Percentiles rank a stretch among this genome's conserved stretches.
Evolutionary conservation across 768 basidiomycete species (phyloP).

Genomic region (Xanthoconium purpureum): DNA sequence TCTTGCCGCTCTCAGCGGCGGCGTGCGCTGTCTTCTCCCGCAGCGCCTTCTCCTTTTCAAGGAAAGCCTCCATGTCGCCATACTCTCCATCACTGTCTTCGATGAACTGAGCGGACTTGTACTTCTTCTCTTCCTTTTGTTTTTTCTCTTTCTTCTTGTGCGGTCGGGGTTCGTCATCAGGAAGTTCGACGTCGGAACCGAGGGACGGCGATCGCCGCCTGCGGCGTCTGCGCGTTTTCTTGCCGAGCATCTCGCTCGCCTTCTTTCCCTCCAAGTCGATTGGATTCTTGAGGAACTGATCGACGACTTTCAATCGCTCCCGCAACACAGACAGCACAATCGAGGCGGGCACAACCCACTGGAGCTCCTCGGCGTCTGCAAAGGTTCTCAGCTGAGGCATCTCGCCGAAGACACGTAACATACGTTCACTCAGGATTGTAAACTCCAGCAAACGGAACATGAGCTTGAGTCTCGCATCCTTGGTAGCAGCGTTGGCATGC

Average conservation of each 20-base stretch:
- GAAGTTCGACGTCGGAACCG: slow-evolving; percentile 40
- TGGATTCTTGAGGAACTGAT: slow-evolving; percentile 79
- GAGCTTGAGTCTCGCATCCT: slow-evolving; percentile 77
- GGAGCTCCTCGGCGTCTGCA: slow-evolving; percentile 64
- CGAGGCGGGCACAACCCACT: slow-evolving; percentile 83
- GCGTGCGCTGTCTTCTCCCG: slow-evolving; percentile 51
- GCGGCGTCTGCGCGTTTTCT: slow-evolving; percentile 55
- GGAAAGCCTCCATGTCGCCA: slow-evolving; percentile 78
- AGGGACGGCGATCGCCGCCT: slow-evolving; percentile 48
- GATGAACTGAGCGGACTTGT: slow-evolving; percentile 90
- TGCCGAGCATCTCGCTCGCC: slow-evolving; percentile 64
- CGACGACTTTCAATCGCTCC: slow-evolving; percentile 69
- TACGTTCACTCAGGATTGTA: slow-evolving; percentile 63
- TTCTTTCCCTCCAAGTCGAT: slow-evolving; percentile 79
- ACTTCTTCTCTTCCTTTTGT: slow-evolving; percentile 65
- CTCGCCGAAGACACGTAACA: slow-evolving; percentile 14
- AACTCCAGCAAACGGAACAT: slow-evolving; percentile 81
- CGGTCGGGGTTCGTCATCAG: slow-evolving; percentile 35
- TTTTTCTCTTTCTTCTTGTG: slow-evolving; percentile 51
- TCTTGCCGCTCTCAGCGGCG: slow-evolving; percentile 42
- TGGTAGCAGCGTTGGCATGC: slow-evolving; percentile 71
- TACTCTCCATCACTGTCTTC: slow-evolving; percentile 87
- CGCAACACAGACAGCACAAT: slow-evolving; percentile 66
- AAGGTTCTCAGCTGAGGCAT: slow-evolving; percentile 3
- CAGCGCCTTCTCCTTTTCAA: slow-evolving; percentile 65